phyloP scores from a whole-genome alignment of 2,329 filamentous ascomycete genomes.

The Stachybotrys chlorohalonatus region DNA sequence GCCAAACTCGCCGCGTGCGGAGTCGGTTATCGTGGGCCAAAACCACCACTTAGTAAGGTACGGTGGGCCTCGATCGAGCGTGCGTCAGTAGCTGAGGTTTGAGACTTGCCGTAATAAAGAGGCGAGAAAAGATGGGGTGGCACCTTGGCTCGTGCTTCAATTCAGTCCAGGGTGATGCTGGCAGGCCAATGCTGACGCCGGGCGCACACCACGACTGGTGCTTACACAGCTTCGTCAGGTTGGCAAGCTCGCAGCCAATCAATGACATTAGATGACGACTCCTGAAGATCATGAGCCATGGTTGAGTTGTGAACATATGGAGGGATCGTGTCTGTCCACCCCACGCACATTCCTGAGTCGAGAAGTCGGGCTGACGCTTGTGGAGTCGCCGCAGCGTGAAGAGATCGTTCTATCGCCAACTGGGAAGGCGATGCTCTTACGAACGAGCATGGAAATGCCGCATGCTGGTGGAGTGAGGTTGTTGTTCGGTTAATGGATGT shows the following conservation, averaged over 20 bases:
- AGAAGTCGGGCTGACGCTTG: too few relatives aligned
- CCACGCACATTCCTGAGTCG: too few relatives aligned
- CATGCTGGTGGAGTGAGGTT: too few relatives aligned
- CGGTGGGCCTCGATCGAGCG: background rate
- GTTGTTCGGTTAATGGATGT: too few relatives aligned
- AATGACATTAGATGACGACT: background rate
- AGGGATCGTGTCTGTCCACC: too few relatives aligned
- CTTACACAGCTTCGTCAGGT: background rate
- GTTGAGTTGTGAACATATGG: background rate
- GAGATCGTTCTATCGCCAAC: too few relatives aligned
- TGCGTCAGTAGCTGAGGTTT: background rate
- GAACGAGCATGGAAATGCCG: too few relatives aligned
- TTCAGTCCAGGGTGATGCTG: background rate
- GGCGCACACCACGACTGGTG: background rate
- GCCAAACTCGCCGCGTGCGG: background rate
- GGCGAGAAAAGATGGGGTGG: background rate
- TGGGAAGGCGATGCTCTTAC: too few relatives aligned
- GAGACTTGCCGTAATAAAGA: background rate
- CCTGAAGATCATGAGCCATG: background rate
- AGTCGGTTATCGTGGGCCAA: background rate
- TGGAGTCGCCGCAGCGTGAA: too few relatives aligned
- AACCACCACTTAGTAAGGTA: background rate
- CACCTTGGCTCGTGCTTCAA: background rate
- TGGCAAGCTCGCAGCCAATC: background rate
- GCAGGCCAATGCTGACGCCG: background rate